These are phyloP conservation scores for Phylloporus sp. DNA, from an alignment of 1,284 basidiomycete species.

Conservation along the genomic window DNA sequence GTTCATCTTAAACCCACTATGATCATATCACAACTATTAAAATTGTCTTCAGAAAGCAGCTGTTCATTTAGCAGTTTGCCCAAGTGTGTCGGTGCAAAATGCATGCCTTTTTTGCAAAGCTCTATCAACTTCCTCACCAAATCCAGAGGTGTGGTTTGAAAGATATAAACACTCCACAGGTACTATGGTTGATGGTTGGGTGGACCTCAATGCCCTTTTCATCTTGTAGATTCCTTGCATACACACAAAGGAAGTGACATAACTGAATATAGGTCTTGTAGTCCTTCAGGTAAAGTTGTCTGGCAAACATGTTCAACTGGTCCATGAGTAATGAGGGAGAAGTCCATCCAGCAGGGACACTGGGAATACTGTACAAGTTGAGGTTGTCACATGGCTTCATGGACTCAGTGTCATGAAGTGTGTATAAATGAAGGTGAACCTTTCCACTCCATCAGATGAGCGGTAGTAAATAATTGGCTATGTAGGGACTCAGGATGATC, in stretches of 20 bases:
- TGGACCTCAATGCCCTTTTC: conserved; percentile 13
- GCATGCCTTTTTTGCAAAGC: conserved; percentile 46
- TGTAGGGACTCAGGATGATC: conserved; percentile 50
- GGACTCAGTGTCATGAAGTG: conserved; percentile 39
- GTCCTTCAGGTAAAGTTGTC: conserved; percentile 28
- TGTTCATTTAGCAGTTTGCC: conserved; percentile 45
- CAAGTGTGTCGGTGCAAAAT: conserved; percentile 43
- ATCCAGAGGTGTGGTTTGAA: conserved; percentile 21
- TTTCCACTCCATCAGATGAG: conserved; percentile 37
- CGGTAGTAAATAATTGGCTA: conserved; percentile 47
- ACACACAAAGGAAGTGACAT: conserved; percentile 44
- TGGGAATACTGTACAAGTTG: conserved; percentile 39
- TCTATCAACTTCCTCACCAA: conserved; percentile 41
- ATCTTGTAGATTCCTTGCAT: conserved; percentile 24
- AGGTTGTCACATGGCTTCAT: conserved; percentile 48
- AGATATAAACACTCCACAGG: conserved; percentile 22
- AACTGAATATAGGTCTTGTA: conserved; percentile 39
- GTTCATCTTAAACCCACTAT: conserved; percentile 88
- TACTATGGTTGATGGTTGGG: conserved; percentile 20
- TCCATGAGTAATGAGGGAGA: conserved; percentile 23
- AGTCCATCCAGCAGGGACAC: conserved; percentile 22
- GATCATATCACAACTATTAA: conserved; percentile 11
- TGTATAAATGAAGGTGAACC: conserved; percentile 43
- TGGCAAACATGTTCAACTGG: conserved; percentile 40
- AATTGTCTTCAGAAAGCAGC: conserved; percentile 33